Base-by-base conservation (phyloP, 495 filamentous ascomycete genomes). In the Hypoxylon fragiforme region DNA sequence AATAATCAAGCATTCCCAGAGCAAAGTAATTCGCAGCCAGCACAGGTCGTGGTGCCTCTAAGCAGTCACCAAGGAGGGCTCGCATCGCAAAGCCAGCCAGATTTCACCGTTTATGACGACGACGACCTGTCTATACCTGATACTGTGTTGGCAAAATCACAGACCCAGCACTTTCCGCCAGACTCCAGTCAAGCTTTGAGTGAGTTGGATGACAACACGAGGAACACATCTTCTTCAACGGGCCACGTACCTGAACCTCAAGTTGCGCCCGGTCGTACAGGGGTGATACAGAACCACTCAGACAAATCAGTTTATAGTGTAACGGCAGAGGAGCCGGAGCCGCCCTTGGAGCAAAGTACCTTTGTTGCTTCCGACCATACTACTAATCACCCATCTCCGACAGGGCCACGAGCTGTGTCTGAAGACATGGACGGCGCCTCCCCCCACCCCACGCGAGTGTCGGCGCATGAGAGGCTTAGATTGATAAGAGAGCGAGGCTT, bases 401-500 rank as follows among this genome's bases (percentile, higher is more conserved):
- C 45, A 28, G 30, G 26, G 41, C 50, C 18, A 20, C 36, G 41
- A 30, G 40, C 21, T n/a, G 46, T 39, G 13, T 26, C 44, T 31
- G 21, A n/a, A 7, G 49, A 19, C 7, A 73, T 73, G 70, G 67
- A 69, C 18, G 35, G 15, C 16, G 18, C 52, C 11, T 32, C 47
- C 21, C 7, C 49, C 24, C 1, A 36, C 9, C 16, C 34, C 13
- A 35, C 45, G 16, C 60, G 57, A 11, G 31, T 36, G n/a, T 67
- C 69, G 20, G 67, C 63, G 16, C 55, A 60, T 13, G 71, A 73
- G n/a, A 62, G 50, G 24, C 20, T 73, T 4, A 64, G 50, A 38
- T 21, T 43, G 8, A 26, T 65, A 4, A 54, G 55, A 34, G 62
- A 64, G 8, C 28, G 12, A 4, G 40, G 56, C 28, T 63, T 67